These are phyloP conservation scores for Conticribra guillardii DNA, from an alignment of 108 stramenopile species.

Conservation along the genomic window DNA sequence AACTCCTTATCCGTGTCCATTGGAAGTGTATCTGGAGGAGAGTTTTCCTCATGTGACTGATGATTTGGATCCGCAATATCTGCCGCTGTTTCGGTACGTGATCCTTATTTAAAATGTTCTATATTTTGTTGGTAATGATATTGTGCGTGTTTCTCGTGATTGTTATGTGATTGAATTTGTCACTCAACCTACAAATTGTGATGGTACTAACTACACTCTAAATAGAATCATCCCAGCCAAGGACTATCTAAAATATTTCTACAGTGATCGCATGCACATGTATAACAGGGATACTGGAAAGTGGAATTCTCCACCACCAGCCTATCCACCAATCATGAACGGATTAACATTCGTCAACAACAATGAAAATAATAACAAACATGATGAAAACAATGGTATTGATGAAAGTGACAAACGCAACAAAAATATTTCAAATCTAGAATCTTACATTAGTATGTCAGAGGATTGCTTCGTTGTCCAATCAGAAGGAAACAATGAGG, in stretches of 20 bases:
- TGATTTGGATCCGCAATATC: slow-evolving; percentile 30
- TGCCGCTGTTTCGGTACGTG: slow-evolving; percentile 65
- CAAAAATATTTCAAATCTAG: slow-evolving; percentile 27
- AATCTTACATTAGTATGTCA: slow-evolving; percentile 38
- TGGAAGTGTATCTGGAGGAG: slow-evolving; percentile 59
- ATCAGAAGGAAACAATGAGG: neutral
- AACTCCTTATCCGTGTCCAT: slow-evolving; percentile 64
- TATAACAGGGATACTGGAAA: slow-evolving; percentile 42
- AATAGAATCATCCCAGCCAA: slow-evolving; percentile 61
- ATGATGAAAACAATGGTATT: neutral
- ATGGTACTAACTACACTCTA: too few relatives aligned
- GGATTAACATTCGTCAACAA: slow-evolving; percentile 18
- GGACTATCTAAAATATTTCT: slow-evolving; percentile 64
- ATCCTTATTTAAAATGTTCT: neutral
- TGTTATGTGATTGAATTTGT: too few relatives aligned
- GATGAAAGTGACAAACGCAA: neutral
- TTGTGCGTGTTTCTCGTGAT: neutral
- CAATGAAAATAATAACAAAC: neutral
- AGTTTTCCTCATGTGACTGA: slow-evolving; percentile 55
- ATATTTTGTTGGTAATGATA: neutral
- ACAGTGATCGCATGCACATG: slow-evolving; percentile 86
- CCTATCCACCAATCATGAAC: slow-evolving; percentile 58
- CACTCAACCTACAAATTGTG: too few relatives aligned
- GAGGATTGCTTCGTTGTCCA: neutral
- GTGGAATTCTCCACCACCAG: slow-evolving; percentile 78